These are phyloP conservation scores for Stygiomarasmius scandens DNA, from an alignment of 1,284 basidiomycete genomes.

Conservation along the genomic window DNA sequence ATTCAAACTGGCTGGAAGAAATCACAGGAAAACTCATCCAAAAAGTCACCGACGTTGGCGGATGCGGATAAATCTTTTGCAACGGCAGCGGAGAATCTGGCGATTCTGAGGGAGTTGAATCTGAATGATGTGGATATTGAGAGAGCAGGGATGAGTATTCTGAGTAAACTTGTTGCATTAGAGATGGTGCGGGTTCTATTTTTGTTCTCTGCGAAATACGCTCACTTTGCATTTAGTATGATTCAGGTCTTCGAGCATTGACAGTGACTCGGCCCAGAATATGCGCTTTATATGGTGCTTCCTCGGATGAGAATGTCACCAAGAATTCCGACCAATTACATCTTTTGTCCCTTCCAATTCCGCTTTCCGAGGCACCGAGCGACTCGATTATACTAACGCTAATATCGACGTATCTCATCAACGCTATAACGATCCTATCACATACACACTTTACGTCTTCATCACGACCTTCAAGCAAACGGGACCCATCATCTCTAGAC, in stretches of 20 bases:
- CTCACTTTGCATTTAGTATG: constrained; percentile 42
- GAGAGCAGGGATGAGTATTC: constrained; percentile 64
- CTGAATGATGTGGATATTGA: constrained; percentile 66
- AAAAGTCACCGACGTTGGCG: constrained; percentile 27
- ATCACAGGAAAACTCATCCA: constrained; percentile 25
- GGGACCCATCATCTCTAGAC: constrained; percentile 22
- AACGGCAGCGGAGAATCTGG: constrained; percentile 44
- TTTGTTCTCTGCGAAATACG: constrained; percentile 2
- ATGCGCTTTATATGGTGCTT: constrained; percentile 25
- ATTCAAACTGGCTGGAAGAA: constrained; percentile 63
- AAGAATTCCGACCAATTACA: constrained; percentile 24
- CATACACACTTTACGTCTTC: constrained; percentile 26
- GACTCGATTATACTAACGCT: constrained; percentile 52
- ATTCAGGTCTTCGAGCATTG: constrained; percentile 48
- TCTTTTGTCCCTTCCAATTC: constrained; percentile 50
- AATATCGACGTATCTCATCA: constrained; percentile 58
- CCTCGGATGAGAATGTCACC: neutral
- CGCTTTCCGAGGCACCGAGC: constrained; percentile 26
- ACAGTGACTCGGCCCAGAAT: constrained; percentile 49
- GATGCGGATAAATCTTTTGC: constrained; percentile 34
- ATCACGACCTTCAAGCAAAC: constrained; percentile 18
- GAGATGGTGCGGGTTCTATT: constrained; percentile 56
- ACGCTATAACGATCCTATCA: constrained; percentile 47
- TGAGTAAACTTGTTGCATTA: constrained; percentile 63
- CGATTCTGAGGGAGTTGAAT: constrained; percentile 45